Percentiles rank a stretch among this genome's conserved stretches.
Conservation (phyloP, 495 filamentous ascomycete genomes). For the Evernia prunastri region DNA sequence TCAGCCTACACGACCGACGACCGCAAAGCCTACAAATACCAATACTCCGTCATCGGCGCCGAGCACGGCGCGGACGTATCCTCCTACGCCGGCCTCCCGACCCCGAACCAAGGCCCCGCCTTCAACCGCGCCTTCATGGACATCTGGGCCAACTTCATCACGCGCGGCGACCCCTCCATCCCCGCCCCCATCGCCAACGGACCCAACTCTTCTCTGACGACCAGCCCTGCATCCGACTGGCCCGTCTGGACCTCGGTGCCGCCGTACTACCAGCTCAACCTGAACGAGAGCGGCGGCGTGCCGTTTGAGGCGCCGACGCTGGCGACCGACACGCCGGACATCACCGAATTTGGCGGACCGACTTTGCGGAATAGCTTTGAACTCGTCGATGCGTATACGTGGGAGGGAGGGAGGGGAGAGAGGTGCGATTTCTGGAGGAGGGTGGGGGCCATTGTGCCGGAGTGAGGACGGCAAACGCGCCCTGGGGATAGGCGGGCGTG, state of each 20-base stretch:
- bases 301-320: slow-evolving; percentile 23
- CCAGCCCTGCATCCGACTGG: slow-evolving; percentile 21
- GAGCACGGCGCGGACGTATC: slow-evolving; percentile 50
- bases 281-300: slow-evolving; percentile 50
- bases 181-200: slow-evolving; percentile 39
- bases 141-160: slow-evolving; percentile 49
- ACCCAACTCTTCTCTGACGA: not conserved
- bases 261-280: slow-evolving; percentile 41
- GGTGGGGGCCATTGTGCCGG: slow-evolving; percentile 39
- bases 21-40: slow-evolving; percentile 48
- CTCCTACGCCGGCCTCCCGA: slow-evolving; percentile 43
- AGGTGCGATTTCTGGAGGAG: slow-evolving; percentile 53
- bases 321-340: slow-evolving; percentile 12
- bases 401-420: slow-evolving; percentile 52
- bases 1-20: slow-evolving; percentile 43
- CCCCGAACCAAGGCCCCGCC: slow-evolving; percentile 28
- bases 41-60: slow-evolving; percentile 55
- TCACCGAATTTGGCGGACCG: slow-evolving; percentile 32
- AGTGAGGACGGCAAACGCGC: too few species aligned
- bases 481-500: too few species aligned
- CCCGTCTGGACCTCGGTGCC: slow-evolving; percentile 31
- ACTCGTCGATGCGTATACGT: slow-evolving; percentile 42
- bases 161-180: slow-evolving; percentile 45
- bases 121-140: slow-evolving; percentile 33
- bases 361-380: slow-evolving; percentile 44